phyloP scores from a whole-genome alignment of 768 basidiomycete genomes.

The Hysterangium stoloniferum region DNA sequence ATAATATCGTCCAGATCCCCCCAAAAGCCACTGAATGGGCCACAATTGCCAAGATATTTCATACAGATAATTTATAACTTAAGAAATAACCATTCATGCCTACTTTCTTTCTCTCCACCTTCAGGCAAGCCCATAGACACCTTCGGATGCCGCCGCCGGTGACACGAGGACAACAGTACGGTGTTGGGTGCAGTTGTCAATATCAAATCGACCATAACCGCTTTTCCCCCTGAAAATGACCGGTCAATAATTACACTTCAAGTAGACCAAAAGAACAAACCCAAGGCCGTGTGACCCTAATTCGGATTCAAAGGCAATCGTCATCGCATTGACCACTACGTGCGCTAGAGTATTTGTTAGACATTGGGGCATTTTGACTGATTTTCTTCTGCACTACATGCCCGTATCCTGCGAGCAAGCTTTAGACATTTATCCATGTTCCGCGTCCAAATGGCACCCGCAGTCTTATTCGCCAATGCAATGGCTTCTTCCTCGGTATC shows the following conservation, averaged over 20 bases:
- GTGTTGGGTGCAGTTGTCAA: constrained; percentile 44
- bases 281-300: constrained; percentile 37
- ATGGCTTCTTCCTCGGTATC: constrained; percentile 48
- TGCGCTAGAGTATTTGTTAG: too few species aligned
- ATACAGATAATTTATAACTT: too few species aligned
- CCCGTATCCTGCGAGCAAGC: constrained; percentile 40
- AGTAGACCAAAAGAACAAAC: constrained; percentile 25
- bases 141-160: too few species aligned
- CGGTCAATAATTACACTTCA: too few species aligned
- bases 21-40: too few species aligned
- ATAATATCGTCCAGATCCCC: too few species aligned
- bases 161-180: constrained; percentile 37
- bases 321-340: constrained; percentile 48
- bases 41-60: too few species aligned
- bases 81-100: too few species aligned
- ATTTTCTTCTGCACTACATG: constrained; percentile 31
- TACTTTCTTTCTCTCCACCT: too few species aligned
- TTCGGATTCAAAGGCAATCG: constrained; percentile 36
- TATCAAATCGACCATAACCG: constrained; percentile 46
- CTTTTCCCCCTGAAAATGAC: constrained; percentile 20
- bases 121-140: too few species aligned
- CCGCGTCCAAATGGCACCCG: constrained; percentile 46
- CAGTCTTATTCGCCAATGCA: constrained; percentile 44
- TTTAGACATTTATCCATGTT: constrained; percentile 36
- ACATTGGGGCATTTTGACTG: too few species aligned